Conservation (phyloP, 768 basidiomycete species). For the Tephrocybe sp. region DNA sequence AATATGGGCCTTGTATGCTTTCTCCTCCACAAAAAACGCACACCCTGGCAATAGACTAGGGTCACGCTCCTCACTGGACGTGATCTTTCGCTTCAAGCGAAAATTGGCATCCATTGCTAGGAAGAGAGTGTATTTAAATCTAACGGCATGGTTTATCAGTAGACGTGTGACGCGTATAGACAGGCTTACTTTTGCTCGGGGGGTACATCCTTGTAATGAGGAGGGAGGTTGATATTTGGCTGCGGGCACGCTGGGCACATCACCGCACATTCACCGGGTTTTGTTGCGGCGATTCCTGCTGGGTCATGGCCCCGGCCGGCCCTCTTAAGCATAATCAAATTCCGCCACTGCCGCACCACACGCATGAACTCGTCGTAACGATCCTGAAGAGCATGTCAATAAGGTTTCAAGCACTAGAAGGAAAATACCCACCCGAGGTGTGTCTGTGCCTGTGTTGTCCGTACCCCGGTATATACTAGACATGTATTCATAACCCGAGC, state of each 20-base stretch:
- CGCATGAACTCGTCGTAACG: slow-evolving; percentile 20
- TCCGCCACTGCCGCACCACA: slow-evolving; percentile 19
- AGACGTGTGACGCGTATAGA: no score
- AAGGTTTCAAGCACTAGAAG: neutral
- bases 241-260: slow-evolving; percentile 28
- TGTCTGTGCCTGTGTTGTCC: slow-evolving; percentile 8
- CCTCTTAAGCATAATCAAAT: slow-evolving; percentile 21
- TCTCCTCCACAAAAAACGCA: slow-evolving; percentile 14
- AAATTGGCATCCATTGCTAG: slow-evolving; percentile 22
- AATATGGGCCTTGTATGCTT: neutral
- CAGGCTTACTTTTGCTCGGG: slow-evolving; percentile 12
- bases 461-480: neutral
- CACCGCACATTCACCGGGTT: slow-evolving; percentile 21
- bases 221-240: slow-evolving; percentile 22
- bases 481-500: slow-evolving; percentile 9
- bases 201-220: slow-evolving; percentile 17
- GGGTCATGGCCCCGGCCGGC: slow-evolving; percentile 20
- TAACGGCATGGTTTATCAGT: no score
- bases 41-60: slow-evolving; percentile 12
- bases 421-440: neutral
- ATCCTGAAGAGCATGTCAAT: slow-evolving; percentile 16
- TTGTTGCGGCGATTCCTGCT: slow-evolving; percentile 15
- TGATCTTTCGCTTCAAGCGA: slow-evolving; percentile 19
- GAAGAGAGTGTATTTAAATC: slow-evolving; percentile 7
- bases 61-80: slow-evolving; percentile 16